Percentiles rank a stretch among this genome's conserved stretches.
Conservation (phyloP, 2,329 filamentous ascomycete species). For the Aureobasidium zeae region DNA sequence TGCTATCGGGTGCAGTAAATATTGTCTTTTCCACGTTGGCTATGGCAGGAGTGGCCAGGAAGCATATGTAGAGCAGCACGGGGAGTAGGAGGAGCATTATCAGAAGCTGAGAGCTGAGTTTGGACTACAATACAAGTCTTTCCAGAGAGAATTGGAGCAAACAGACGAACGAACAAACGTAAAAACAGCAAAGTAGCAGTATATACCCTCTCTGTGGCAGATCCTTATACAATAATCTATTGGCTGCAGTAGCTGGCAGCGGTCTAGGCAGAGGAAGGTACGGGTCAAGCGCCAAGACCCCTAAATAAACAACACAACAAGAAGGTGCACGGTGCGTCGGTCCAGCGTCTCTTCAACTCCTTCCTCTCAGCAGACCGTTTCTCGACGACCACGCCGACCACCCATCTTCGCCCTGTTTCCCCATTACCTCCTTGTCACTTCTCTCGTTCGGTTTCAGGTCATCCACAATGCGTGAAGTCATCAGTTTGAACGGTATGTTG, state of each 20-base stretch:
- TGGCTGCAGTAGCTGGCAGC: no score
- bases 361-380: constrained; percentile 18
- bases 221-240: no score
- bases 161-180: no score
- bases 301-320: constrained; percentile 2
- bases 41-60: constrained; percentile 21
- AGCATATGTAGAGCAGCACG: constrained; percentile 9
- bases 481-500: constrained; percentile 86
- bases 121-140: no score
- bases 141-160: no score
- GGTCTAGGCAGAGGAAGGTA: background rate
- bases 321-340: background rate
- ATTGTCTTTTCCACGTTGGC: constrained; percentile 90
- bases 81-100: constrained; percentile 12
- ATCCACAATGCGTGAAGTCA: constrained; percentile 93
- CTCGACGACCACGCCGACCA: constrained; percentile 16
- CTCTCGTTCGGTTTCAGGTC: constrained; percentile 8
- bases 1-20: constrained; percentile 61
- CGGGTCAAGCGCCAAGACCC: background rate
- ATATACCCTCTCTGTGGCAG: no score
- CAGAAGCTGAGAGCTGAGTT: no score
- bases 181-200: no score
- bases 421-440: constrained; percentile 13
- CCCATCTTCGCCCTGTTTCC: constrained; percentile 6
- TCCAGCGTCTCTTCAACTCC: constrained; percentile 17